Evolutionary conservation across 164 flowering plant species (phyloP).

Genomic region (Vitis rupestris): DNA sequence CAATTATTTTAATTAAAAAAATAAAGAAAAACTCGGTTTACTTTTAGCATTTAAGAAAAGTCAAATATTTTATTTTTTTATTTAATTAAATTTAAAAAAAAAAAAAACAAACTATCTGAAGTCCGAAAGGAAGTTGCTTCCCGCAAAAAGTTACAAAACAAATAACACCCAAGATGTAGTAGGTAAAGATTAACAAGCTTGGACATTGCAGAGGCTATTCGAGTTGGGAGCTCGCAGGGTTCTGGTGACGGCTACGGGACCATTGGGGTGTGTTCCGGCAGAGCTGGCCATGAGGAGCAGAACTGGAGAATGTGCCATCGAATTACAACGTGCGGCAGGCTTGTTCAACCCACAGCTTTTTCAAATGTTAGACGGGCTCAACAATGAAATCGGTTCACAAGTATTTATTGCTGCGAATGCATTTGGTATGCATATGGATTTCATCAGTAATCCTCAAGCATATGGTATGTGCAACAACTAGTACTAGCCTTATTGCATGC

Average conservation of each 20-base stretch:
- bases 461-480: background rate
- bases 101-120: too few relatives aligned
- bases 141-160: too few relatives aligned
- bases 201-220: conserved; percentile 4
- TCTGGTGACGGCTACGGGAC: conserved; percentile 9
- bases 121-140: too few relatives aligned
- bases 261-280: conserved; percentile 9
- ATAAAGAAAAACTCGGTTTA: too few relatives aligned
- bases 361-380: conserved; percentile 1
- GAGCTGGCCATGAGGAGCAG: conserved; percentile 6
- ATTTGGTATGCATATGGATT: conserved; percentile 6
- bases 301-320: conserved; percentile 7
- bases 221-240: conserved; percentile 6
- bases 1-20: too few relatives aligned
- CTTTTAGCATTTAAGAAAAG: too few relatives aligned
- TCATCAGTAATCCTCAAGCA: conserved; percentile 1
- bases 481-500: too few relatives aligned
- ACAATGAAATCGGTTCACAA: background rate
- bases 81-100: too few relatives aligned
- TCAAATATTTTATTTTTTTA: too few relatives aligned
- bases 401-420: conserved; percentile 2
- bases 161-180: too few relatives aligned
- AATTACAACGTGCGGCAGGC: conserved; percentile 2
- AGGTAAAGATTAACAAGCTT: too few relatives aligned
- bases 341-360: conserved; percentile 13